phyloP scores from a whole-genome alignment of 768 basidiomycete species.

The Boletus subparvulus region DNA sequence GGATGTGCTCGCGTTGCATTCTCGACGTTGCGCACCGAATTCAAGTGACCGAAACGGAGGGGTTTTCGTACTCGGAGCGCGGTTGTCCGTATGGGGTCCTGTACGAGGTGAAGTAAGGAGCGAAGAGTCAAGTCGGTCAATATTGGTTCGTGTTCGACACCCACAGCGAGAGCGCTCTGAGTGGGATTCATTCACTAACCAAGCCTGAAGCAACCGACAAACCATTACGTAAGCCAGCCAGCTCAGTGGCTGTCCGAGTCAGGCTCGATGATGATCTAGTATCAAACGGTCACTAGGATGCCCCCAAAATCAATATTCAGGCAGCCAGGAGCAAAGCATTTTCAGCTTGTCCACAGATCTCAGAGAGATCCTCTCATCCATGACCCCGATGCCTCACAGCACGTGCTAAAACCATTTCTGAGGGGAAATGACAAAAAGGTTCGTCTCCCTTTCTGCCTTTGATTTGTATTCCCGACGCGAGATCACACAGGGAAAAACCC shows the following conservation, averaged over 20 bases:
- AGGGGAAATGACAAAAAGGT: slow-evolving; percentile 73
- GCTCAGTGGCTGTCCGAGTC: neutral
- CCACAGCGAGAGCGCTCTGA: slow-evolving; percentile 19
- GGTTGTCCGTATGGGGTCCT: neutral
- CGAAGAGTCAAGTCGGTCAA: slow-evolving; percentile 6
- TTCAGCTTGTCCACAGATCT: slow-evolving; percentile 95
- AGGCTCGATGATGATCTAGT: too few relatives aligned
- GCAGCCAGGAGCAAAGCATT: slow-evolving; percentile 86
- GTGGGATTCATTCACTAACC: slow-evolving; percentile 25
- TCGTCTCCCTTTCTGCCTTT: neutral
- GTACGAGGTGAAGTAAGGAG: slow-evolving; percentile 4
- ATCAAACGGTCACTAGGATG: slow-evolving; percentile 43
- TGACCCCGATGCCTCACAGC: slow-evolving; percentile 82
- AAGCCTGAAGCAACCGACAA: slow-evolving; percentile 28
- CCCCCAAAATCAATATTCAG: slow-evolving; percentile 85
- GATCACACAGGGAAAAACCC: slow-evolving; percentile 67
- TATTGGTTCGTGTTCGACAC: slow-evolving; percentile 20
- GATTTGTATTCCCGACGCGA: neutral
- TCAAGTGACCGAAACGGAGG: neutral
- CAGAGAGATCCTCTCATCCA: slow-evolving; percentile 95
- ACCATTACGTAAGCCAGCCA: slow-evolving; percentile 30
- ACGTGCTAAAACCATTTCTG: slow-evolving; percentile 85
- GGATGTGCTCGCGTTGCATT: slow-evolving; percentile 74
- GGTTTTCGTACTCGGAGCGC: neutral
- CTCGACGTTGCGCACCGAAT: slow-evolving; percentile 22